Evolutionary conservation across 257 asterid species (phyloP).

Genomic region (Plantago major): DNA sequence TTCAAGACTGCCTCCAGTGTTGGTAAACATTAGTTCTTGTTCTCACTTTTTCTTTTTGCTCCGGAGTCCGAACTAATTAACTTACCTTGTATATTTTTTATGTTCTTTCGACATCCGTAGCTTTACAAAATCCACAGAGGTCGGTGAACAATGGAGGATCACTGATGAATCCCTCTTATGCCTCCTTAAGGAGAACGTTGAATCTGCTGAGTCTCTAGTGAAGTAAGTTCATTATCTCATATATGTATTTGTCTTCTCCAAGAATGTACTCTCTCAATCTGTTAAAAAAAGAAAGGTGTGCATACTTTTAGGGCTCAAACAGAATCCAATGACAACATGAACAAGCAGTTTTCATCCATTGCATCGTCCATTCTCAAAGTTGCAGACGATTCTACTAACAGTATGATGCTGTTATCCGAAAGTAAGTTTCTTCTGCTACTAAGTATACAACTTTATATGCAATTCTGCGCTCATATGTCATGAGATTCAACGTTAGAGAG

Average conservation of each 20-base stretch:
- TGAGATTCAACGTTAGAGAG: neutral
- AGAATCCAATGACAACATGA: constrained; percentile 22
- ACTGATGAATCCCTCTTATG: constrained; percentile 33
- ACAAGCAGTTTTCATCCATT: constrained; percentile 27
- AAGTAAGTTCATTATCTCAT: constrained; percentile 26
- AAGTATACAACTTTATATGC: too few relatives aligned
- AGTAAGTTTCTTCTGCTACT: constrained; percentile 24
- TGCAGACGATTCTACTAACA: constrained; percentile 29
- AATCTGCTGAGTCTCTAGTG: constrained; percentile 29
- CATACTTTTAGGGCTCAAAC: constrained; percentile 27
- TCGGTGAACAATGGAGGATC: constrained; percentile 27
- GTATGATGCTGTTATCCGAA: constrained; percentile 21
- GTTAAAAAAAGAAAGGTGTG: neutral
- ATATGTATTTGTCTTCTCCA: neutral
- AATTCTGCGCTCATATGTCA: neutral
- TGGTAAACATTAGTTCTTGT: constrained; percentile 22
- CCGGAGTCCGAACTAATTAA: neutral
- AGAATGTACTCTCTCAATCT: neutral
- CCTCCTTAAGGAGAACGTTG: constrained; percentile 23
- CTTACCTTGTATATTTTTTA: neutral
- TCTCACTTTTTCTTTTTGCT: neutral
- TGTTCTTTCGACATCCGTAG: constrained; percentile 25
- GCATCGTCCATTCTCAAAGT: constrained; percentile 31
- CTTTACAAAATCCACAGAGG: constrained; percentile 29
- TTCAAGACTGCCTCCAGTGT: constrained; percentile 31